These are phyloP conservation scores for Kandelia obovata DNA, from an alignment of 345 rosid genomes.

Conservation along the genomic window DNA sequence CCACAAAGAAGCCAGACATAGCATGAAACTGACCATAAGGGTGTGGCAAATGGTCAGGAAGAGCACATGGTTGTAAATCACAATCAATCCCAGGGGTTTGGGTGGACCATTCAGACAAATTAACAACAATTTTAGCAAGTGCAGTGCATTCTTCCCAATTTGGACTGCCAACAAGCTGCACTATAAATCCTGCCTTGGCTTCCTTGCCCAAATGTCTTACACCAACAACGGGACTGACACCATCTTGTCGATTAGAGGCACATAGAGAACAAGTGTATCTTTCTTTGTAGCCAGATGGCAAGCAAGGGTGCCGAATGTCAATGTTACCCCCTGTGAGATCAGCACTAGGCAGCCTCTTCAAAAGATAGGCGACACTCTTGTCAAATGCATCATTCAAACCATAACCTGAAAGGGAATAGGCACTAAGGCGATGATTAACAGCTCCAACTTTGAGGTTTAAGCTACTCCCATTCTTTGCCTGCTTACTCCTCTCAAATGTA, in stretches of 20 bases:
- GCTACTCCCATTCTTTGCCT: constrained; percentile 50
- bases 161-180: constrained; percentile 80
- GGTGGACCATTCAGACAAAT: constrained; percentile 86
- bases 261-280: constrained; percentile 71
- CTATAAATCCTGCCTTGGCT: constrained; percentile 55
- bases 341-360: constrained; percentile 41
- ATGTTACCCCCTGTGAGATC: constrained; percentile 51
- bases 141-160: constrained; percentile 79
- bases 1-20: constrained; percentile 91
- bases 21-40: constrained; percentile 92
- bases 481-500: constrained; percentile 78
- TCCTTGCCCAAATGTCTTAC: constrained; percentile 38
- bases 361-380: constrained; percentile 67
- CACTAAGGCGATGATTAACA: constrained; percentile 77
- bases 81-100: constrained; percentile 67
- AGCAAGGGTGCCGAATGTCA: constrained; percentile 86
- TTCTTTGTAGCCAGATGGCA: constrained; percentile 78
- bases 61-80: constrained; percentile 89
- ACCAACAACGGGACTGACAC: constrained; percentile 40
- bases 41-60: constrained; percentile 64
- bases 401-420: constrained; percentile 94
- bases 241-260: constrained; percentile 41
- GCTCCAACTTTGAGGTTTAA: constrained; percentile 74
- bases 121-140: constrained; percentile 73
- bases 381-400: constrained; percentile 98